phyloP scores from a whole-genome alignment of 371 early-diverging fungal species.

The Sporodiniella umbellata region DNA sequence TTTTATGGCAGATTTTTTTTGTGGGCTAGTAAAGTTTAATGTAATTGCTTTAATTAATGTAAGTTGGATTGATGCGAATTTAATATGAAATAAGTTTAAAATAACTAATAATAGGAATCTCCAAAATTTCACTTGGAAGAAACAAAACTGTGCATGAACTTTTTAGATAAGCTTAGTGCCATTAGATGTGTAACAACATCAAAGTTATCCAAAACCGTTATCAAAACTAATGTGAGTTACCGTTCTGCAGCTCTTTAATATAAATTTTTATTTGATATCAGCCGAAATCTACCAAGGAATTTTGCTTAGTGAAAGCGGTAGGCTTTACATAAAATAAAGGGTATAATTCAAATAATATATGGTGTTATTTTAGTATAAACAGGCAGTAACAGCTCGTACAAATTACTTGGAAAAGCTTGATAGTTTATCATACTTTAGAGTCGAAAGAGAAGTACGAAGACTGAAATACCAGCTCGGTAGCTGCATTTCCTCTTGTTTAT shows the following conservation, averaged over 20 bases:
- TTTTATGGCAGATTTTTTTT: not conserved
- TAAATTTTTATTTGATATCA: too few relatives aligned
- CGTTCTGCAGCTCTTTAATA: too few relatives aligned
- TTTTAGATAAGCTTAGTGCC: not conserved
- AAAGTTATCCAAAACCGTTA: not conserved
- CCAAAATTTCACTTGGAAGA: not conserved
- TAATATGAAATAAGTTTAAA: not conserved
- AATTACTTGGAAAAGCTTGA: not conserved
- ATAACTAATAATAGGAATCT: not conserved
- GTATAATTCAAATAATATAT: too few relatives aligned
- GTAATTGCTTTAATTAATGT: not conserved
- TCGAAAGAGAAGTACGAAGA: not conserved
- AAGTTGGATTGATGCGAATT: not conserved
- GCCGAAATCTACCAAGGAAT: too few relatives aligned
- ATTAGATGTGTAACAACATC: not conserved
- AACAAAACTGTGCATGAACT: not conserved
- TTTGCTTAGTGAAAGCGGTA: too few relatives aligned
- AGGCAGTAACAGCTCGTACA: not conserved
- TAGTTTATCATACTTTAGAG: not conserved
- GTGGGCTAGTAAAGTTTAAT: not conserved
- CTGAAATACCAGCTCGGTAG: not conserved
- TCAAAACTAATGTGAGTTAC: not conserved
- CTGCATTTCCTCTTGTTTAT: not conserved
- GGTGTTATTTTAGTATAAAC: not conserved
- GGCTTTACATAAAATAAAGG: too few relatives aligned